phyloP scores from a whole-genome alignment of 768 basidiomycete genomes.

The Suillus plorans region DNA sequence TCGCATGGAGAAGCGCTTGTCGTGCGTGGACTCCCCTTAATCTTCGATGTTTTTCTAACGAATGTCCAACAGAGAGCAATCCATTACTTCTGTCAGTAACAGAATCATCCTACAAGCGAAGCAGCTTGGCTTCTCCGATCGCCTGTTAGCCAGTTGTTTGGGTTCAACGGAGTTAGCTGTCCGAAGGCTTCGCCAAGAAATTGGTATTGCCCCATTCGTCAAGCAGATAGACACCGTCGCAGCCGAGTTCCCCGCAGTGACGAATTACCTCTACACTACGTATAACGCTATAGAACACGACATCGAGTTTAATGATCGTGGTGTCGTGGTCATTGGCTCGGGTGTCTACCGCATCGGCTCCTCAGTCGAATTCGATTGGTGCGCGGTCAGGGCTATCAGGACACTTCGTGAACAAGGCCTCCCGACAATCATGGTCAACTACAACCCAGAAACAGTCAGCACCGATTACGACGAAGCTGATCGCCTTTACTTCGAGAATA shows the following conservation, averaged over 20 bases:
- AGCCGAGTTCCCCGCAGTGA: slow-evolving; percentile 97
- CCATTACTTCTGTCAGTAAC: slow-evolving; percentile 60
- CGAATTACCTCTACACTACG: slow-evolving; percentile 98
- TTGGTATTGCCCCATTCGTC: slow-evolving; percentile 82
- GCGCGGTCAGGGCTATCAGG: slow-evolving; percentile 94
- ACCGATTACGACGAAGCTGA: slow-evolving; percentile 99
- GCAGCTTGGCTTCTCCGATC: slow-evolving; percentile 94
- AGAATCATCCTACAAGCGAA: slow-evolving; percentile 78
- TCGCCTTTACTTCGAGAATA: slow-evolving; percentile 98
- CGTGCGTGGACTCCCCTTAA: slow-evolving; percentile 46
- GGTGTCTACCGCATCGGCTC: slow-evolving; percentile 99
- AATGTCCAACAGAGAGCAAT: slow-evolving; percentile 48
- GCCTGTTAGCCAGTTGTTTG: slow-evolving; percentile 80
- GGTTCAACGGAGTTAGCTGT: slow-evolving; percentile 93
- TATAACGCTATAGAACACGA: slow-evolving; percentile 98
- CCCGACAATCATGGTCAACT: slow-evolving; percentile 99
- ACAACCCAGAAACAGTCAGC: slow-evolving; percentile 98
- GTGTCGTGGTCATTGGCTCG: slow-evolving; percentile 96
- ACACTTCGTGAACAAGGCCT: slow-evolving; percentile 93
- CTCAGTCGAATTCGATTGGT: slow-evolving; percentile 99
- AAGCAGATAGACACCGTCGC: slow-evolving; percentile 99
- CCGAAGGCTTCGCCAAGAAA: slow-evolving; percentile 84
- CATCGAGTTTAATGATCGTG: slow-evolving; percentile 83
- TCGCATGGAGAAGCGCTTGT: slow-evolving; percentile 73
- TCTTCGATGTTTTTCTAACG: not conserved